These are phyloP conservation scores for Saturnispora sekii DNA, from an alignment of 805 yeast species.

Conservation along the genomic window DNA sequence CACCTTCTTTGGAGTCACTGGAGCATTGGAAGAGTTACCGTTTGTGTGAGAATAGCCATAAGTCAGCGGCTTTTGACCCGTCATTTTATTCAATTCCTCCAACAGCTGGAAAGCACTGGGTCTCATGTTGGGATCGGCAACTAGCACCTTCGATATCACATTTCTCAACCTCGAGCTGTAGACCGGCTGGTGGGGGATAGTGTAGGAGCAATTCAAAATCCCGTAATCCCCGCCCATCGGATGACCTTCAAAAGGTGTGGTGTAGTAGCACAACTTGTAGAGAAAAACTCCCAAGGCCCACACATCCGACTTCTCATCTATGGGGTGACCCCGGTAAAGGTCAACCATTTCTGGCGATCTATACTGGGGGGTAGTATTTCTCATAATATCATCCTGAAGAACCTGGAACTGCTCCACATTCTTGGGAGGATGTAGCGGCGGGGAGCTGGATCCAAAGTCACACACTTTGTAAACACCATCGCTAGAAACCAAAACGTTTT, in stretches of 20 bases:
- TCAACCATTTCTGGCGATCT: conserved; percentile 82
- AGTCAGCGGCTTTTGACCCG: conserved; percentile 32
- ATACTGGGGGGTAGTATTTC: conserved; percentile 79
- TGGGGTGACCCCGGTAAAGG: conserved; percentile 53
- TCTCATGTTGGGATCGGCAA: conserved; percentile 58
- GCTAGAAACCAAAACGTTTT: conserved; percentile 59
- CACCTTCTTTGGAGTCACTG: not conserved
- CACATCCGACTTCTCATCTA: conserved; percentile 74
- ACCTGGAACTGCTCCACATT: conserved; percentile 49
- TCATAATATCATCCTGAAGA: conserved; percentile 60
- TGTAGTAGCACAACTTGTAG: conserved; percentile 70
- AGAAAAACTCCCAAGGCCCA: conserved; percentile 80
- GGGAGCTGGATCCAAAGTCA: conserved; percentile 77
- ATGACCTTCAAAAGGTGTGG: conserved; percentile 67
- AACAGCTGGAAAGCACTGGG: conserved; percentile 67
- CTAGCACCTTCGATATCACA: conserved; percentile 49
- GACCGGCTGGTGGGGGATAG: conserved; percentile 44
- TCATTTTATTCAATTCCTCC: conserved; percentile 57
- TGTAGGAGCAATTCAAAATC: conserved; percentile 46
- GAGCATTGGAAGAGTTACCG: not conserved
- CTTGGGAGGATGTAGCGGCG: conserved; percentile 52
- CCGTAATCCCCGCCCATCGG: conserved; percentile 47
- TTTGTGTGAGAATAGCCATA: conserved; percentile 14
- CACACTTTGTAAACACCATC: conserved; percentile 57
- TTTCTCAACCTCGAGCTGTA: conserved; percentile 57